Percentiles rank a stretch among this genome's conserved stretches.
Evolutionary conservation across 345 rosid species (phyloP).

Genomic region (Cardiospermum halicacabum): DNA sequence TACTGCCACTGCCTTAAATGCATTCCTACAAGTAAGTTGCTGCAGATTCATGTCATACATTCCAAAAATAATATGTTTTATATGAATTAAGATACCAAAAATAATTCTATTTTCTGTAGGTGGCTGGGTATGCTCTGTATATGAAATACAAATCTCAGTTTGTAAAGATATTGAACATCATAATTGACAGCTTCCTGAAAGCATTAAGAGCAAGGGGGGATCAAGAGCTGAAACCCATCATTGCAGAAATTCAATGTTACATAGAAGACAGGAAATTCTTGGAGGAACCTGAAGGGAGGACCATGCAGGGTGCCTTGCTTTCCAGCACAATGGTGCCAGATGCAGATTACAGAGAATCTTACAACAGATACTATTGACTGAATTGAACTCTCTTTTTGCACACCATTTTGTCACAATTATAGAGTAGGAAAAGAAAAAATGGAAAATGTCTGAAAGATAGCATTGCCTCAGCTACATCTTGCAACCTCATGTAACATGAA

Average conservation of each 20-base stretch:
- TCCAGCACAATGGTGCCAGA: slow-evolving; percentile 44
- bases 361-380: slow-evolving; percentile 3
- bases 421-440: no score
- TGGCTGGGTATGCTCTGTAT: slow-evolving; percentile 74
- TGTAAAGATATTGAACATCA: slow-evolving; percentile 47
- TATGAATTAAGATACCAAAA: background rate
- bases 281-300: slow-evolving; percentile 64
- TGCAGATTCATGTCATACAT: background rate
- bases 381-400: background rate
- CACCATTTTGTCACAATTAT: background rate
- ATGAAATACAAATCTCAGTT: slow-evolving; percentile 65
- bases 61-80: background rate
- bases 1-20: slow-evolving; percentile 67
- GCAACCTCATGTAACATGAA: background rate
- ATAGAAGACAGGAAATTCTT: slow-evolving; percentile 54
- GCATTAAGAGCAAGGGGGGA: slow-evolving; percentile 48
- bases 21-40: slow-evolving; percentile 62
- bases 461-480: background rate
- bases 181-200: slow-evolving; percentile 49
- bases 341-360: slow-evolving; percentile 19
- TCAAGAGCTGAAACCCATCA: slow-evolving; percentile 38
- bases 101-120: slow-evolving; percentile 30
- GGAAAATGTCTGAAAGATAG: background rate
- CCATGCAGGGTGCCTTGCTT: slow-evolving; percentile 33
- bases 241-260: slow-evolving; percentile 45